These are phyloP conservation scores for Beta vulgaris DNA, from an alignment of 148 eudicot species.

Conservation along the genomic window DNA sequence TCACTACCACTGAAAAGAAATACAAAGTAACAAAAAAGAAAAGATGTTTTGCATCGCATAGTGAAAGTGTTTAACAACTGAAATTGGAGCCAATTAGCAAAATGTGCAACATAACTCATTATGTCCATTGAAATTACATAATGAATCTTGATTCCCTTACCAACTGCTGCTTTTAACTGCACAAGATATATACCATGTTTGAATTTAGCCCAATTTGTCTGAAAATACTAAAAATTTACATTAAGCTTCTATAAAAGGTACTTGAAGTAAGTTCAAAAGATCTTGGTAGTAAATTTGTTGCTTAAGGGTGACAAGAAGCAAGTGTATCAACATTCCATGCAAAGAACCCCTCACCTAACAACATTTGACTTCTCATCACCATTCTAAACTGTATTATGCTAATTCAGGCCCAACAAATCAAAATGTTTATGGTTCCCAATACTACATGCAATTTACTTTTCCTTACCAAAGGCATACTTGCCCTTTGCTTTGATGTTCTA, in stretches of 20 bases:
- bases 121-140: neutral
- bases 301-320: neutral
- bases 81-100: neutral
- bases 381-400: neutral
- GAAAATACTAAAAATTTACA: neutral
- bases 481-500: too few species aligned
- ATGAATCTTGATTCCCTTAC: neutral
- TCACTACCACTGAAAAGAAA: too few species aligned
- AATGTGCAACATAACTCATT: neutral
- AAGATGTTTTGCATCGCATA: neutral
- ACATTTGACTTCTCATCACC: neutral
- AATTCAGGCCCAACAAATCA: neutral
- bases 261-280: neutral
- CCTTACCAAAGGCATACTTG: neutral
- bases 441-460: too few species aligned
- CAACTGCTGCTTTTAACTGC: neutral
- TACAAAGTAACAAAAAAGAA: too few species aligned
- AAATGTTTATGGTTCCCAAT: too few species aligned
- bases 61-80: neutral
- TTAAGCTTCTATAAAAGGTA: neutral
- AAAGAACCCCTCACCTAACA: neutral
- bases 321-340: neutral
- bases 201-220: neutral
- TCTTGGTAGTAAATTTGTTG: neutral
- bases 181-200: neutral